Evolutionary conservation across 2,329 filamentous ascomycete species (phyloP).

Genomic region (Talaromyces sp.): DNA sequence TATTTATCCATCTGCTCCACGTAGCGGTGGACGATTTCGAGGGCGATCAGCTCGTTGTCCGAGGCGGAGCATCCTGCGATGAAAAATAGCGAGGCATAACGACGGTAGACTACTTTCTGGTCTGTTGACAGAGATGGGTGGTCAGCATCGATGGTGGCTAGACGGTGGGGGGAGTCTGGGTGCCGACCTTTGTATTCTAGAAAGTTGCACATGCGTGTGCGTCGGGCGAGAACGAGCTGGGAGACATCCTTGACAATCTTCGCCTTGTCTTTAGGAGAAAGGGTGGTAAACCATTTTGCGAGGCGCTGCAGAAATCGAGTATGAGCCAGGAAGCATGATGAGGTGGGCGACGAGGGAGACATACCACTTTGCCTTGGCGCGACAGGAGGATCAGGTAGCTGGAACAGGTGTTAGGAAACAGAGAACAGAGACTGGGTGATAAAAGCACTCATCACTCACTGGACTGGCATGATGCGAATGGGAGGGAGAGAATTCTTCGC

Average conservation of each 20-base stretch:
- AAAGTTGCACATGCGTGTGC: conserved; percentile 99
- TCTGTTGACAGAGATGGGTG: conserved; percentile 50
- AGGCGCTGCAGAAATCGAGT: conserved; percentile 63
- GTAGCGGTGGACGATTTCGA: conserved; percentile 98
- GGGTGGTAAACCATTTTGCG: conserved; percentile 98
- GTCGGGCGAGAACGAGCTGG: conserved; percentile 88
- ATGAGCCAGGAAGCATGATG: conserved; percentile 28
- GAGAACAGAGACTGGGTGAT: neutral
- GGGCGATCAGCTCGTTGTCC: conserved; percentile 96
- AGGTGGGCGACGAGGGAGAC: conserved; percentile 43
- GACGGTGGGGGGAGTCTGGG: neutral
- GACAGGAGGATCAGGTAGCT: conserved; percentile 98
- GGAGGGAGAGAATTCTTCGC: neutral
- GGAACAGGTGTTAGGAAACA: conserved; percentile 15
- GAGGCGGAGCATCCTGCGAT: conserved; percentile 96
- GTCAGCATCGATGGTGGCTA: conserved; percentile 2
- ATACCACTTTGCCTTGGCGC: conserved; percentile 96
- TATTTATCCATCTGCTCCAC: conserved; percentile 99
- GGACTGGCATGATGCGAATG: conserved; percentile 8
- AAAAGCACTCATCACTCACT: conserved; percentile 8
- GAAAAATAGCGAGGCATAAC: conserved; percentile 98
- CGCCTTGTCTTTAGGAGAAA: conserved; percentile 96
- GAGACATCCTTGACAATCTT: conserved; percentile 99
- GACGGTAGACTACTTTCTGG: conserved; percentile 96
- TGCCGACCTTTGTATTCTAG: conserved; percentile 90